Evolutionary conservation across 192 early-diverging fungal genomes (phyloP), one percentile per base, ranked within the genome.

Genomic region (Anaeromyces robustus): DNA sequence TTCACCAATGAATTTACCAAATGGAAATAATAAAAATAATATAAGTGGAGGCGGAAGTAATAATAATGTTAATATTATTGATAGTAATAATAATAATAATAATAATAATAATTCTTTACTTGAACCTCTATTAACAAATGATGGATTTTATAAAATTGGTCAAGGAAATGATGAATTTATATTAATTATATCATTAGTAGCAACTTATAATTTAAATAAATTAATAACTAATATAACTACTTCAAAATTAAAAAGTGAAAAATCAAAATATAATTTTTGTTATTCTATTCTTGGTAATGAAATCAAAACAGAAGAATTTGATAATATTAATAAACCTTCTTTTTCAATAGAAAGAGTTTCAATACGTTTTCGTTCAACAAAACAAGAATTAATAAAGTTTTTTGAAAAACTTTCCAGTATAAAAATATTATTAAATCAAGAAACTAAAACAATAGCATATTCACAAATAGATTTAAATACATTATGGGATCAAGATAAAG

Each of bases 341-440:
- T 90, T 91, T 80, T 82, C 89, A 4, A 80, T 88, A 18, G 89
- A 91, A 78, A 79, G 85, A 18, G 81, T 91, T 52, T 86, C 87
- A 16, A 84, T 91, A 34, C 85, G 86, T 13, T 52, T 91, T 28
- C 80, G 85, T 17, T 82, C 84, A 6, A 80, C 82, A 5, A n/a
- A 37, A 2, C 31, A 59, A 12, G 81, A 87, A 32, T 29, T 91
- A 17, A 68, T 37, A 5, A 29, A 29, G 3, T 86, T 88, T 32
- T 77, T 90, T n/a, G 19, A 68, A 26, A 22, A 68, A 68, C 26
- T n/a, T 7, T 7, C 17, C 1, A 68, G 26, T n/a, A 68, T 68
- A n/a, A 18, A n/a, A 68, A 68, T 68, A n/a, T 68, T 9, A 9
- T 68, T 68, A 68, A 68, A 68, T 68, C 26, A 68, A 68, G 52